phyloP scores from a whole-genome alignment of 352 stramenopile species.

The Thraustochytrium sp. region DNA sequence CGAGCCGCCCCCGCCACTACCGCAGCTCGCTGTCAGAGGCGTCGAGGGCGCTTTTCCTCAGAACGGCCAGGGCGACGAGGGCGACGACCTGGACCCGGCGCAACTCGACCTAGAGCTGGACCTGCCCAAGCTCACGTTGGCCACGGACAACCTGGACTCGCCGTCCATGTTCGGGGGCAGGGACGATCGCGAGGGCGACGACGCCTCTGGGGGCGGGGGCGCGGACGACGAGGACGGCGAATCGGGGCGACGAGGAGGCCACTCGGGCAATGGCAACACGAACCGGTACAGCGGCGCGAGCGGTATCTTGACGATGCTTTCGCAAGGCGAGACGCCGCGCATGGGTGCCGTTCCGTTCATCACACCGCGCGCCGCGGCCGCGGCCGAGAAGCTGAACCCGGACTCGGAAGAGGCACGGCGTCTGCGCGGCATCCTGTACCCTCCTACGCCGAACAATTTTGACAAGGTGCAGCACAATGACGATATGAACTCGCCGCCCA shows the following conservation, averaged over 20 bases:
- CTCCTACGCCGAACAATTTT: conserved; percentile 12
- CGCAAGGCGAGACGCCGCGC: conserved; percentile 14
- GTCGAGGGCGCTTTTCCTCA: too few relatives aligned
- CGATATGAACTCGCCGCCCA: conserved; percentile 16
- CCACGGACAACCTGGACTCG: conserved; percentile 22
- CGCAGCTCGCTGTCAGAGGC: too few relatives aligned
- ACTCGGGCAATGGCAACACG: neutral
- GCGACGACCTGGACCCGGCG: neutral
- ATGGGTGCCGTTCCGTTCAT: neutral
- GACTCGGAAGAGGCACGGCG: conserved; percentile 14
- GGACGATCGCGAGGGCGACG: neutral
- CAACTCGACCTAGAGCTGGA: neutral
- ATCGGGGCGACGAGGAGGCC: too few relatives aligned
- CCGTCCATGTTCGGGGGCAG: neutral
- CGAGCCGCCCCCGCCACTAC: too few relatives aligned
- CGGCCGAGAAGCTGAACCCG: neutral
- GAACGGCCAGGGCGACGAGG: neutral
- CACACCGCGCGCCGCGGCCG: conserved; percentile 16
- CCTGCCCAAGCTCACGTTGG: neutral
- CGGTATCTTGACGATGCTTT: neutral
- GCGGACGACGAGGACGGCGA: neutral
- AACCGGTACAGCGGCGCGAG: neutral
- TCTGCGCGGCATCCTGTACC: conserved; percentile 24
- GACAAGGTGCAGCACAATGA: conserved; percentile 25
- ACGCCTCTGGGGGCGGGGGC: neutral